phyloP scores from a whole-genome alignment of 331 rosid genomes.

The Spiraea crenata region DNA sequence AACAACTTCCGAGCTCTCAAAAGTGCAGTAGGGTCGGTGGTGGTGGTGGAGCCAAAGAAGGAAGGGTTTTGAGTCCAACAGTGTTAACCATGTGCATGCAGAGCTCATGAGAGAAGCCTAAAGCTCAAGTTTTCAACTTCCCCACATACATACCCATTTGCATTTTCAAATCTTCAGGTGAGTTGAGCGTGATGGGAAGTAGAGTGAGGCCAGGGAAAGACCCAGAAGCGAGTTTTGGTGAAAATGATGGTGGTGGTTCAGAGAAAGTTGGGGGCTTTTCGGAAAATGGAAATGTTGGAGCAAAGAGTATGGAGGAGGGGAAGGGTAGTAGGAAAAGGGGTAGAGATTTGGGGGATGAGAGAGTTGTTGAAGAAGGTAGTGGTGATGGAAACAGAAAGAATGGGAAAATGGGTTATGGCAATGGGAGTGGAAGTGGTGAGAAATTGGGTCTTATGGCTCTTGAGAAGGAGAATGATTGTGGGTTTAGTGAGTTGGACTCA shows the following conservation, averaged over 20 bases:
- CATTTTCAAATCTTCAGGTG: neutral
- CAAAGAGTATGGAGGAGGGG: neutral
- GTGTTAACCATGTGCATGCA: no score
- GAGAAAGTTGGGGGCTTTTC: neutral
- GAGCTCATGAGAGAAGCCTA: no score
- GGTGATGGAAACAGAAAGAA: neutral
- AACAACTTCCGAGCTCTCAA: no score
- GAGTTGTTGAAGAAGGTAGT: neutral
- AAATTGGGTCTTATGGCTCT: neutral
- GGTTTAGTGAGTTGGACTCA: neutral
- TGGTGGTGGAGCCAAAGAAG: no score
- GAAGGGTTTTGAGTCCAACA: no score
- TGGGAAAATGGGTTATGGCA: neutral
- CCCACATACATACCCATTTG: no score
- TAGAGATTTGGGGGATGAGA: neutral
- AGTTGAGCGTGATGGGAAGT: slow-evolving; percentile 1
- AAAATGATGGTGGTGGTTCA: neutral
- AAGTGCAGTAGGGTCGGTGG: no score
- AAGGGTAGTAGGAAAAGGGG: neutral
- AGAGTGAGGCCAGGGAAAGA: neutral
- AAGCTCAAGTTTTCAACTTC: no score
- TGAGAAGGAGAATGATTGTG: neutral
- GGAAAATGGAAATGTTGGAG: neutral
- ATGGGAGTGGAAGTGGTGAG: neutral
- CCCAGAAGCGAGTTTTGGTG: neutral